Evolutionary conservation across 495 filamentous ascomycete genomes (phyloP).

Genomic region (Neurospora africana): DNA sequence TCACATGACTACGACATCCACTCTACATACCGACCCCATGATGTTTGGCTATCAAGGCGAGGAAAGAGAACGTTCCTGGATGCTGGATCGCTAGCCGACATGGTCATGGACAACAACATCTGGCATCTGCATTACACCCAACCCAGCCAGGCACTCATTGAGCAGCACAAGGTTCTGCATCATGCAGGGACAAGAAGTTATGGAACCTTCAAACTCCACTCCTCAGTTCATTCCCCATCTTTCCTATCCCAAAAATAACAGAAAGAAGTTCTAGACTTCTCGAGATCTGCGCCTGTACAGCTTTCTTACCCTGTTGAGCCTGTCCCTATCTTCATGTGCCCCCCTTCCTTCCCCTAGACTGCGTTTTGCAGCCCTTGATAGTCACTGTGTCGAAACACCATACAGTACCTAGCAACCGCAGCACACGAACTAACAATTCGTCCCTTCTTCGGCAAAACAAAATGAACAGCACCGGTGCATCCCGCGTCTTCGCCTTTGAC

Average conservation of each 20-base stretch:
- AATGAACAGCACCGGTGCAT: constrained; percentile 47
- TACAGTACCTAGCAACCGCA: not conserved
- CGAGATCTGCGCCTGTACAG: not conserved
- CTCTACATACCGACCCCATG: not conserved
- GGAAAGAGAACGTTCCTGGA: too few relatives aligned
- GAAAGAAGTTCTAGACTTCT: not conserved
- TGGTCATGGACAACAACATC: not conserved
- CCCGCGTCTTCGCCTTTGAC: constrained; percentile 57
- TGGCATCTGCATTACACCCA: not conserved
- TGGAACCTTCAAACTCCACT: not conserved
- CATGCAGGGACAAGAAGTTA: not conserved
- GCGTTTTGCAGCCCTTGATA: not conserved
- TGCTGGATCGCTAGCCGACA: not conserved
- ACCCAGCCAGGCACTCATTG: not conserved
- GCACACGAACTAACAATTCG: not conserved
- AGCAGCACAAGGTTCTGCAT: not conserved
- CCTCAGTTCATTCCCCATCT: not conserved
- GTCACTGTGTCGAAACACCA: not conserved
- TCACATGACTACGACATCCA: not conserved
- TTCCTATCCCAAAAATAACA: not conserved
- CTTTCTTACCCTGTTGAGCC: not conserved
- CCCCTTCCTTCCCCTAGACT: constrained; percentile 4
- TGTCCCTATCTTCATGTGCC: not conserved
- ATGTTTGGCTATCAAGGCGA: not conserved
- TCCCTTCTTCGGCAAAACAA: not conserved